Evolutionary conservation across 257 asterid genomes (phyloP), one percentile per base, ranked within the genome.

Genomic region (Solanum phureja): DNA sequence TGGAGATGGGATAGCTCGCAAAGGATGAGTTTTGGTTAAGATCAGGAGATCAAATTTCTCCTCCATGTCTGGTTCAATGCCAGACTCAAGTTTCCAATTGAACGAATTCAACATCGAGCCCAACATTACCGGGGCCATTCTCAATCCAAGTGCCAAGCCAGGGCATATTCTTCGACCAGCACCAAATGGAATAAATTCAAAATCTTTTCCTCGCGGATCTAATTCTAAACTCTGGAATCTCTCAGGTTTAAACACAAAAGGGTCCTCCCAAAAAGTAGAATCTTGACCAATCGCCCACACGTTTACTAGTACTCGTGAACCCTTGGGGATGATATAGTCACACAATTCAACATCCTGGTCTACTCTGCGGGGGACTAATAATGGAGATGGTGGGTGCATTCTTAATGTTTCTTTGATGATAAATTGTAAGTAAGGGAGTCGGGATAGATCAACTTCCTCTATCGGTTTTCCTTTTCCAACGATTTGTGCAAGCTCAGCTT

Each of bases 121-220:
- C 73, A 68, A 33, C 62, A 83, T 68, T n/a, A 76, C 12, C 14
- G 34, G 58, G 13, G 3, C 12, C 23, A 76, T 38, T 40, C 83
- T n/a, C 34, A 76, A n/a, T 23, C 13, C 35, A 3, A 76, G 3
- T 23, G 83, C 13, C 3, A 40, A n/a, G 11, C 60, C 60, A 7
- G 23, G 83, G 9, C 60, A 76, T 76, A 87, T 60, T 83, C 87
- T 87, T 40, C 84, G 64, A 13, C 89, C 87, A 16, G 76, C 86
- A 35, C 84, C 89, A 69, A 87, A 87, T 35, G 84, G 75, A 83
- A 83, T 68, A 7, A 87, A 49, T 24, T 83, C 89, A 42, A 87
- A 83, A 49, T 83, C 42, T 44, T 68, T 11, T 0, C 89, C 87
- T 64, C 23, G 83, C 4, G 7, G 4, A 7, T 76, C 83, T 3